Conservation (phyloP, 345 rosid genomes). For the Moricandia moricandioides region DNA sequence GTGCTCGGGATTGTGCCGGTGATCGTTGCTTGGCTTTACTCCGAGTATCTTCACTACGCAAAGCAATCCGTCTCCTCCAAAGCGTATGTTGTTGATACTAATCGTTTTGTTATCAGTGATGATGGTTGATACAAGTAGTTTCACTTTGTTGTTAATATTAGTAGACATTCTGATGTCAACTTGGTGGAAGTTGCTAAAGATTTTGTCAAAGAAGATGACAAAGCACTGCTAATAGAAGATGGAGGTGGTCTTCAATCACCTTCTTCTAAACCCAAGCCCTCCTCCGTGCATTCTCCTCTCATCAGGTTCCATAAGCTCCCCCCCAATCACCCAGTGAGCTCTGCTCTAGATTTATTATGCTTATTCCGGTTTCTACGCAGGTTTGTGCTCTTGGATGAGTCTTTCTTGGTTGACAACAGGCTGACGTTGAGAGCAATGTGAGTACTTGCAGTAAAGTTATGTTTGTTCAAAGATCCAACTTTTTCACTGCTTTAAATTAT, state of each 20-base stretch:
- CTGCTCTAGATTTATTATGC: background rate
- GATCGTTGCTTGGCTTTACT: conserved; percentile 70
- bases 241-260: conserved; percentile 73
- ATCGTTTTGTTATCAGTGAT: background rate
- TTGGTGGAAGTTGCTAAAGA: conserved; percentile 62
- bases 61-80: conserved; percentile 49
- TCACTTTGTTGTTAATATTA: conserved; percentile 19
- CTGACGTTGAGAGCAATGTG: conserved; percentile 85
- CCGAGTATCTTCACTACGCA: conserved; percentile 69
- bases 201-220: conserved; percentile 67
- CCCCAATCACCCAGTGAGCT: background rate
- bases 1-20: conserved; percentile 68
- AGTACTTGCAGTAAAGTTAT: conserved; percentile 31
- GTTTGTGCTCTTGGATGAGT: conserved; percentile 77
- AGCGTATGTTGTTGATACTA: conserved; percentile 51
- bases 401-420: conserved; percentile 81
- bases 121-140: no score
- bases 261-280: conserved; percentile 64
- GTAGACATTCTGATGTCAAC: conserved; percentile 79
- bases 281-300: conserved; percentile 53
- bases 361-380: conserved; percentile 39
- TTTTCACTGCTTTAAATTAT: background rate
- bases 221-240: conserved; percentile 72
- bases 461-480: background rate
- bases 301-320: conserved; percentile 33